A percentile compares a stretch with the other conserved stretches of the same genome.
Evolutionary conservation across 108 stramenopile species (phyloP).

Genomic region (Seminavis robusta): DNA sequence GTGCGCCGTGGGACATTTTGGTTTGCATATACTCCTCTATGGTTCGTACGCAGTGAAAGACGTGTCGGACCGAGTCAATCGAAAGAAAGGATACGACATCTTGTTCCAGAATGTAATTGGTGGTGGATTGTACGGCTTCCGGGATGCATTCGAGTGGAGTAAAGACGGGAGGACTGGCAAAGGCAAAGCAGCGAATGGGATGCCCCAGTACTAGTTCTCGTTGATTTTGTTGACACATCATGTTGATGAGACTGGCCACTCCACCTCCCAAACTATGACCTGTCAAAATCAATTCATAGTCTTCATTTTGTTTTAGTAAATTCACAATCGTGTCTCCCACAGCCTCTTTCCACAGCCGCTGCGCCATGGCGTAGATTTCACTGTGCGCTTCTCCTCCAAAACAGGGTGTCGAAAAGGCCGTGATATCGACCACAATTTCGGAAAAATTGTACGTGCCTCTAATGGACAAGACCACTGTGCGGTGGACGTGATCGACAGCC

Average conservation of each 20-base stretch:
- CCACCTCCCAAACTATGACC: conserved; percentile 42
- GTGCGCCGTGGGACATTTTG: conserved; percentile 7
- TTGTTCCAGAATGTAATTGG: conserved; percentile 30
- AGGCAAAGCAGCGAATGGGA: conserved; percentile 37
- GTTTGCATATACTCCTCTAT: conserved; percentile 8
- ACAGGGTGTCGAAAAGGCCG: conserved; percentile 19
- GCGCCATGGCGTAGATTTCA: conserved; percentile 26
- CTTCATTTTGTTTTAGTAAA: conserved; percentile 8
- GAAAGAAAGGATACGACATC: conserved; percentile 35
- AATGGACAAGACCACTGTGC: conserved; percentile 36
- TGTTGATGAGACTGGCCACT: conserved; percentile 22
- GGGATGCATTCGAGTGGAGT: conserved; percentile 22
- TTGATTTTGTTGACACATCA: conserved; percentile 8
- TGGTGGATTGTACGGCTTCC: conserved; percentile 8
- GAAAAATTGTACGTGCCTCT: conserved; percentile 41
- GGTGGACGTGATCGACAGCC: conserved; percentile 30
- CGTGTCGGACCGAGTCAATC: conserved; percentile 22
- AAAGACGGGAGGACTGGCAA: conserved; percentile 34
- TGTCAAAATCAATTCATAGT: conserved; percentile 28
- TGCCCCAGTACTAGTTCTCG: neutral
- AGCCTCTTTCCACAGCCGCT: conserved; percentile 22
- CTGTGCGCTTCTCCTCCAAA: conserved; percentile 31
- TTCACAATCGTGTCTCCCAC: conserved; percentile 8
- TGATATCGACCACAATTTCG: conserved; percentile 34
- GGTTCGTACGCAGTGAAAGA: conserved; percentile 10